phyloP scores from a whole-genome alignment of 805 yeast species.

The Yarrowia osloensis region DNA sequence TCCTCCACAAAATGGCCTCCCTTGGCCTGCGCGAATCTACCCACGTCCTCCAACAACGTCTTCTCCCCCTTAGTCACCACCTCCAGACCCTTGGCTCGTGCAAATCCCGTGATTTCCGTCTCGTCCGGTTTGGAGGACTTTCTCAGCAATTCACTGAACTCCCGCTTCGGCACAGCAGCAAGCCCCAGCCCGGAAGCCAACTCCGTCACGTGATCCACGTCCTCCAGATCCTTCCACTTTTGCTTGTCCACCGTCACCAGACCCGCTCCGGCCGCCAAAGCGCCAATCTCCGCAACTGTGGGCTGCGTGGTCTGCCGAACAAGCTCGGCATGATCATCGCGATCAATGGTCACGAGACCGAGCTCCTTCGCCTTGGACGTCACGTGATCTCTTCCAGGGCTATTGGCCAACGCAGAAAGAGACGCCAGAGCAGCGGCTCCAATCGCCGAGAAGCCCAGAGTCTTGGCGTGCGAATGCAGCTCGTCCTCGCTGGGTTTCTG shows the following conservation, averaged over 20 bases:
- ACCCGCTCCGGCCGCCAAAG: neutral
- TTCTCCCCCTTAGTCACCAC: neutral
- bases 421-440: constrained; percentile 20
- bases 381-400: constrained; percentile 17
- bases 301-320: constrained; percentile 31
- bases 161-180: constrained; percentile 26
- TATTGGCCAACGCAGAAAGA: constrained; percentile 19
- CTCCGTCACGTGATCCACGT: constrained; percentile 15
- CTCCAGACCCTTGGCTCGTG: constrained; percentile 34
- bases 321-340: constrained; percentile 40
- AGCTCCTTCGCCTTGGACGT: constrained; percentile 34
- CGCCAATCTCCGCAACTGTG: constrained; percentile 31
- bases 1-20: neutral
- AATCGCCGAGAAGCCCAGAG: neutral
- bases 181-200: constrained; percentile 35
- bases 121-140: constrained; percentile 36
- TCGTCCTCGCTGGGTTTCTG: constrained; percentile 26
- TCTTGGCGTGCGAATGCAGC: constrained; percentile 21
- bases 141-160: constrained; percentile 33
- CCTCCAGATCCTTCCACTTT: neutral
- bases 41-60: constrained; percentile 31
- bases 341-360: constrained; percentile 41
- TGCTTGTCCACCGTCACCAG: neutral
- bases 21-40: constrained; percentile 8
- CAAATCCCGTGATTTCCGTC: constrained; percentile 33